These are phyloP conservation scores for Beauveria australis DNA, from an alignment of 2,329 filamentous ascomycete genomes.

Conservation along the genomic window DNA sequence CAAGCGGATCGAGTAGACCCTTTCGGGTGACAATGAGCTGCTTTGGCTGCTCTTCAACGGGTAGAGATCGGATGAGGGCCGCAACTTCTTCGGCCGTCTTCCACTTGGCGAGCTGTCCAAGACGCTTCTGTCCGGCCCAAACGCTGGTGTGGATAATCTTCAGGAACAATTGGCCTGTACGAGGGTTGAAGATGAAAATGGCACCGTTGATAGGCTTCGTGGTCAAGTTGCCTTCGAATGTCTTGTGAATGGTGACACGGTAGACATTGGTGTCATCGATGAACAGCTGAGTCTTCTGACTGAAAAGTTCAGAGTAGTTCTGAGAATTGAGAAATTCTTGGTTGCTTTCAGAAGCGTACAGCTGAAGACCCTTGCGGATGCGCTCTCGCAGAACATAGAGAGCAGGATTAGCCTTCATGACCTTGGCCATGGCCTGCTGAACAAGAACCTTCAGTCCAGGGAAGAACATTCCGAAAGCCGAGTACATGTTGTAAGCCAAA, in stretches of 20 bases:
- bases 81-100: conserved; percentile 99
- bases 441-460: conserved; percentile 90
- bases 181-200: conserved; percentile 99
- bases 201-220: conserved; percentile 99
- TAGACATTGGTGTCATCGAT: conserved; percentile 99
- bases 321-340: conserved; percentile 99
- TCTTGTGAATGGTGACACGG: conserved; percentile 99
- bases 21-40: conserved; percentile 97
- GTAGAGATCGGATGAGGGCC: conserved; percentile 87
- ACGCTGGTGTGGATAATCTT: conserved; percentile 99
- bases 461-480: conserved; percentile 97
- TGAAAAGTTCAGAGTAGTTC: conserved; percentile 98
- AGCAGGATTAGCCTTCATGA: conserved; percentile 98
- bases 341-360: conserved; percentile 97
- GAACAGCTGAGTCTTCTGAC: conserved; percentile 97
- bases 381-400: conserved; percentile 94
- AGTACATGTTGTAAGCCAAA: conserved; percentile 96
- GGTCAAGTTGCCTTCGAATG: conserved; percentile 96
- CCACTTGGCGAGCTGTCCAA: conserved; percentile 97
- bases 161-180: conserved; percentile 92
- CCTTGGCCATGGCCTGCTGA: conserved; percentile 98
- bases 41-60: conserved; percentile 96
- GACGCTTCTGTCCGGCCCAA: conserved; percentile 98
- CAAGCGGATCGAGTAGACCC: conserved; percentile 90
- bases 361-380: conserved; percentile 94